phyloP scores from a whole-genome alignment of 495 filamentous ascomycete species.

The Aspergillus haitiensis region DNA sequence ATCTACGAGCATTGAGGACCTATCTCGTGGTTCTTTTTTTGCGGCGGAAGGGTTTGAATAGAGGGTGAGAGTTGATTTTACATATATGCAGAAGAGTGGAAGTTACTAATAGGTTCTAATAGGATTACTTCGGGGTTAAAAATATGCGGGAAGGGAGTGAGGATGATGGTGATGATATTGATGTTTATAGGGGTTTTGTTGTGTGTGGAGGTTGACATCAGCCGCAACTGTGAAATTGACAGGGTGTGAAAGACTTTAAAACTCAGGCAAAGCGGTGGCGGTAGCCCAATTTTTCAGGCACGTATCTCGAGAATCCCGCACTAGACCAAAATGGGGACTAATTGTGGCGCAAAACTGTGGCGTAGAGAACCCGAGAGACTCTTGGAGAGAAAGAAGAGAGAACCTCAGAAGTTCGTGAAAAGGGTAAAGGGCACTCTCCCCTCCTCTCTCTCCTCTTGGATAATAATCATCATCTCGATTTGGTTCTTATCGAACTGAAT shows the following conservation, averaged over 20 bases:
- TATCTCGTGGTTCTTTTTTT: too few relatives aligned
- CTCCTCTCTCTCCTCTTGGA: constrained; percentile 1
- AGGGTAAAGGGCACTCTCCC: not conserved
- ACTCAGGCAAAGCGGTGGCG: not conserved
- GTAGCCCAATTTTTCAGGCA: constrained; percentile 14
- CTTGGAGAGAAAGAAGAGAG: not conserved
- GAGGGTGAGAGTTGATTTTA: too few relatives aligned
- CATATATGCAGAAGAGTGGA: too few relatives aligned
- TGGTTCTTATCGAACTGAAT: constrained; percentile 3
- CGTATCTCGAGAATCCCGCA: too few relatives aligned
- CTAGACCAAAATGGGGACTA: constrained; percentile 19
- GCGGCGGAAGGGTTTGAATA: too few relatives aligned
- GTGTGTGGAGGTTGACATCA: not conserved
- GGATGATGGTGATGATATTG: too few relatives aligned
- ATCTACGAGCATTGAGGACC: too few relatives aligned
- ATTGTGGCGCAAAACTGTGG: constrained; percentile 13
- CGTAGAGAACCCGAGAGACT: constrained; percentile 5
- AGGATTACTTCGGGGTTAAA: too few relatives aligned
- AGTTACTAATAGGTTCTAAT: too few relatives aligned
- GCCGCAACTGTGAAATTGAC: not conserved
- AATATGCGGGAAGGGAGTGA: too few relatives aligned
- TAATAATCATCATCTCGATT: not conserved
- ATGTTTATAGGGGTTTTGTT: not conserved
- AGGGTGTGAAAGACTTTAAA: not conserved
- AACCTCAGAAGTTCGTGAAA: not conserved